Conservation (phyloP, 768 basidiomycete genomes). For the Leccinum rimulosum region DNA sequence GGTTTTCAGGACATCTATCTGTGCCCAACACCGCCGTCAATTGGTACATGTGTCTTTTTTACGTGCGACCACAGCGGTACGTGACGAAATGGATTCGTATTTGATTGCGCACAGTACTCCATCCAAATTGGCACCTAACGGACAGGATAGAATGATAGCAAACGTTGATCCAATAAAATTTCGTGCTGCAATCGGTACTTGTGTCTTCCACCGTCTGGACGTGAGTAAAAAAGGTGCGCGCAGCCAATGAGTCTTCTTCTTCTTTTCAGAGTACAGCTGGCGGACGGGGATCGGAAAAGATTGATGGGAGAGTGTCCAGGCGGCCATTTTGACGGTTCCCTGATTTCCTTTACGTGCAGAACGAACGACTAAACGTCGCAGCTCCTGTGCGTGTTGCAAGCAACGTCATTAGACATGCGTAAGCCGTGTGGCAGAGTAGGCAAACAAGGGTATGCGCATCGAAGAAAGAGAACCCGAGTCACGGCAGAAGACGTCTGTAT, state of each 20-base stretch:
- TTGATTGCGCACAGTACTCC: neutral
- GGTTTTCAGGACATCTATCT: no score
- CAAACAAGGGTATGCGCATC: slow-evolving; percentile 9
- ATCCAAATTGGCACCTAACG: slow-evolving; percentile 16
- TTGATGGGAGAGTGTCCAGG: slow-evolving; percentile 11
- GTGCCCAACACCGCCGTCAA: no score
- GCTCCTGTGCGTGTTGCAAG: slow-evolving; percentile 7
- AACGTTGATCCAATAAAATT: slow-evolving; percentile 13
- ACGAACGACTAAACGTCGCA: slow-evolving; percentile 1
- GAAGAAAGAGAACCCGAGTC: neutral
- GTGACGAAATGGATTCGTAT: slow-evolving; percentile 5
- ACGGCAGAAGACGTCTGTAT: slow-evolving; percentile 1
- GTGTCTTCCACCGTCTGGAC: neutral
- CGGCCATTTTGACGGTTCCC: slow-evolving; percentile 6
- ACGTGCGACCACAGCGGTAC: neutral
- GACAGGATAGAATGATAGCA: slow-evolving; percentile 5
- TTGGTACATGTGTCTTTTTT: no score
- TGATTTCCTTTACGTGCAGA: slow-evolving; percentile 23
- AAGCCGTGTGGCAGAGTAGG: slow-evolving; percentile 14
- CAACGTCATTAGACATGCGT: slow-evolving; percentile 25
- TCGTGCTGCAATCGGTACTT: slow-evolving; percentile 1
- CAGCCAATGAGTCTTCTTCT: slow-evolving; percentile 1
- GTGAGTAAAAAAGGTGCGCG: slow-evolving; percentile 8
- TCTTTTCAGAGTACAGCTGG: slow-evolving; percentile 1
- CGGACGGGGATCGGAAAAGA: slow-evolving; percentile 8